Conservation (phyloP, 768 basidiomycete genomes). For the Amanita rubescens region DNA sequence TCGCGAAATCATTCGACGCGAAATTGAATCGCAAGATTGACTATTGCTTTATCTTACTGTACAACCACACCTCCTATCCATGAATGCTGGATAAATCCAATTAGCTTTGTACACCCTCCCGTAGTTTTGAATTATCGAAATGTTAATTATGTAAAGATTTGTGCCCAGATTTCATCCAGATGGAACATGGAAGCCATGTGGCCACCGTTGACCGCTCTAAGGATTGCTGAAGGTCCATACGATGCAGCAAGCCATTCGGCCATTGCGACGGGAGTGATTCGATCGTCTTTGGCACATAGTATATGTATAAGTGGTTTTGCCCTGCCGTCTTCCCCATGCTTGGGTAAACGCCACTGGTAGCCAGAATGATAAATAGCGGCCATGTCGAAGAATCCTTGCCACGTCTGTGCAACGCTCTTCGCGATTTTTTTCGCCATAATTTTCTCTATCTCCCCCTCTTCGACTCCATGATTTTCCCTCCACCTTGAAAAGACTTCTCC, state of each 20-base stretch:
- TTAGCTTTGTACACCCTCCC: conserved; percentile 12
- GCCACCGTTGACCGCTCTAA: conserved; percentile 38
- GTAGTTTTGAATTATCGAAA: not conserved
- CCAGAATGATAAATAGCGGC: conserved; percentile 37
- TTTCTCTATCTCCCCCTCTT: conserved; percentile 37
- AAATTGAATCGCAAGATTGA: conserved; percentile 66
- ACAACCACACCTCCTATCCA: conserved; percentile 13
- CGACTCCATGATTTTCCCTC: conserved; percentile 30
- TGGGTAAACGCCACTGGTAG: conserved; percentile 41
- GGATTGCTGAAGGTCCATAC: conserved; percentile 35
- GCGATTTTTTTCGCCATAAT: conserved; percentile 33
- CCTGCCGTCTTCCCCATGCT: conserved; percentile 35
- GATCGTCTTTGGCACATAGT: conserved; percentile 35
- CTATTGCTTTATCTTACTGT: conserved; percentile 25
- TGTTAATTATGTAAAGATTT: conserved; percentile 19
- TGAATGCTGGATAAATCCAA: conserved; percentile 5
- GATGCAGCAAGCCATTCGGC: conserved; percentile 39
- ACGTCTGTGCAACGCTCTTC: conserved; percentile 40
- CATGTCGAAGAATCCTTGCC: conserved; percentile 45
- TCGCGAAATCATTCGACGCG: conserved; percentile 71
- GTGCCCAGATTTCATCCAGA: conserved; percentile 39
- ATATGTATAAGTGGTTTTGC: conserved; percentile 38
- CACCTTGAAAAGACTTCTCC: conserved; percentile 31
- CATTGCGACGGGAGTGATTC: conserved; percentile 33
- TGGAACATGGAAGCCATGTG: conserved; percentile 40